Base-by-base conservation (phyloP, 2,329 filamentous ascomycete species). In the Colletotrichum sp. region DNA sequence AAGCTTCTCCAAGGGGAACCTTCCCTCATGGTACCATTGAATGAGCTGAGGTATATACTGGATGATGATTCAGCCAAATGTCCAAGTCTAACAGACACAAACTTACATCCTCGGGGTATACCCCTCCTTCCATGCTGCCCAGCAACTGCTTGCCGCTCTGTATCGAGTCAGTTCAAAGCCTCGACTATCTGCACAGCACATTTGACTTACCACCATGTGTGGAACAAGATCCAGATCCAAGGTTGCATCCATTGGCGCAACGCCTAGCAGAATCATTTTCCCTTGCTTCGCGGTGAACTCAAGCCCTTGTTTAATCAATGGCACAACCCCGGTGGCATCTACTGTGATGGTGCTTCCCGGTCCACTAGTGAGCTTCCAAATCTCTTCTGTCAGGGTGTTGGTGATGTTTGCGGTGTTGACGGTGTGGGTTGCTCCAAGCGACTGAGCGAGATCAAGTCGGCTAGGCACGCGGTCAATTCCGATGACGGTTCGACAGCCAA, bases 211-310 rank as follows among this genome's bases (percentile, higher is more conserved):
- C 9, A 48, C 43, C 89, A 83, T 18, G 89, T 93, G 1, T 93
- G 70, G 70, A 18, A 69, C 30, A 70, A 73, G 85, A 85, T 64
- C 16, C 91, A 87, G 77, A 48, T 85, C 91, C 77, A 90, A 91
- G 78, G 74, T 82, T 3, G 75, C 78, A 2, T 81, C 81, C 0
- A 68, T 78, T 13, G 83, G 43, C 10, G 43, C 43, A 22, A 48
- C 43, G n/a, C 43, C 43, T 48, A 48, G 43, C 43, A 48, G 13
- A 22, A 48, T 48, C 43, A 48, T 48, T 10, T 48, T 13, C n/a
- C 43, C 43, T 48, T 48, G 43, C 10, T 48, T 48, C n/a, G 43
- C 43, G 6, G 43, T 48, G 43, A 48, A 48, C n/a, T 48, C 43
- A 10, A 48, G 43, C 18, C 43, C 43, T 22, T 48, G 43, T 22